Evolutionary conservation across 768 basidiomycete species (phyloP), one percentile per base, ranked within the genome.

Genomic region (Auricularia cornea): DNA sequence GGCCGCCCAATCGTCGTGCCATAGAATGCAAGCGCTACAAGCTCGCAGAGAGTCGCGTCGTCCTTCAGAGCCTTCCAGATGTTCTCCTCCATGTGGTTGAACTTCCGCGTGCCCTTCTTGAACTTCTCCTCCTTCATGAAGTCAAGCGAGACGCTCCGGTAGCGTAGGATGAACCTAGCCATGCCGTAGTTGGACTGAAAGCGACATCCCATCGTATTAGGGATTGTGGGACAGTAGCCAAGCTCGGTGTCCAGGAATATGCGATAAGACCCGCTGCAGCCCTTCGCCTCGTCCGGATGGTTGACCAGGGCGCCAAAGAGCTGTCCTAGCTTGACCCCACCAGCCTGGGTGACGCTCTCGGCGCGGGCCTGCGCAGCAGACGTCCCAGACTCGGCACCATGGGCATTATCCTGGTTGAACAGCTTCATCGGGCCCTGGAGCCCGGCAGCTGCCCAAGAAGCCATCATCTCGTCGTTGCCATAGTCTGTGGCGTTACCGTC

Each of bases 231-330:
- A n/a, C 48, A 23, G 40, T 61, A 65, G 2, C 64, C 61, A 20
- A 64, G 11, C 26, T 40, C 30, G 1, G 41, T 48, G 11, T 68
- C 62, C 32, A 72, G 48, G 14, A 35, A 54, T 68, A 70, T 3
- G 1, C 51, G 23, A 61, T 66, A 30, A 1, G 59, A 20, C 66
- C 75, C 71, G 59, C 72, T 69, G 56, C 72, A 67, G 28, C 76
- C 76, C 48, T 71, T 72, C 51, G 75, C 78, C 12, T 74, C 61
- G 52, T 78, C 75, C 61, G 76, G 76, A 69, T 78, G 66, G 11
- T 68, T 64, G 48, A 73, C 75, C 1, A 78, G 63, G 1, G 69
- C 66, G 1, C 76, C 76, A 3, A 70, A 69, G 4, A 76, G 68
- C 10, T 59, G 60, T 0, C 71, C 63, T 1, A 66, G 30, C 62